Evolutionary conservation across 176 grass and related monocot genomes (phyloP).

Genomic region (Phragmites australis): DNA sequence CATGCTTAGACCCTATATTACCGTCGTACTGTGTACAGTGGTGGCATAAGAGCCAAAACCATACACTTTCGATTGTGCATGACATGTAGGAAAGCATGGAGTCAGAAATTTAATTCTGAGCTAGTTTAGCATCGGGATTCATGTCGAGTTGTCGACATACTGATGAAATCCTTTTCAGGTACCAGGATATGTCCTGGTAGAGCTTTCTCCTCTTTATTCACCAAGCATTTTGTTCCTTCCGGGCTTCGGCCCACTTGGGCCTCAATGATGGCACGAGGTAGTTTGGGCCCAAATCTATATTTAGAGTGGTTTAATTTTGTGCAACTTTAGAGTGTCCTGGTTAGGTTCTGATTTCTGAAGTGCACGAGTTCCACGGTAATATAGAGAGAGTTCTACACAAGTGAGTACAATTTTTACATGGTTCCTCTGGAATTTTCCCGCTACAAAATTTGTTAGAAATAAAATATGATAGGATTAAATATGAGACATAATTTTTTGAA

Average conservation of each 20-base stretch:
- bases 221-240: background rate
- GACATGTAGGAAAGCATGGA: background rate
- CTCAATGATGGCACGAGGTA: background rate
- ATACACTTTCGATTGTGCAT: background rate
- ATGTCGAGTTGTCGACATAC: background rate
- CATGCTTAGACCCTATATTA: background rate
- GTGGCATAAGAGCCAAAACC: background rate
- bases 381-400: background rate
- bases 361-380: background rate
- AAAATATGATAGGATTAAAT: too few relatives aligned
- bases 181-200: background rate
- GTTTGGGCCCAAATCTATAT: background rate
- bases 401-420: too few relatives aligned
- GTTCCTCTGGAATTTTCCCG: too few relatives aligned
- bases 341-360: background rate
- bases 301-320: background rate
- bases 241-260: background rate
- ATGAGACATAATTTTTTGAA: too few relatives aligned
- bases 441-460: background rate
- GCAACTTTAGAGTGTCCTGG: too few relatives aligned
- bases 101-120: background rate
- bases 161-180: background rate
- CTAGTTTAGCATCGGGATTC: background rate
- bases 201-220: background rate
- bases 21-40: background rate